Conservation (phyloP, 2,329 filamentous ascomycete species). For the Aspergillus melleus region DNA sequence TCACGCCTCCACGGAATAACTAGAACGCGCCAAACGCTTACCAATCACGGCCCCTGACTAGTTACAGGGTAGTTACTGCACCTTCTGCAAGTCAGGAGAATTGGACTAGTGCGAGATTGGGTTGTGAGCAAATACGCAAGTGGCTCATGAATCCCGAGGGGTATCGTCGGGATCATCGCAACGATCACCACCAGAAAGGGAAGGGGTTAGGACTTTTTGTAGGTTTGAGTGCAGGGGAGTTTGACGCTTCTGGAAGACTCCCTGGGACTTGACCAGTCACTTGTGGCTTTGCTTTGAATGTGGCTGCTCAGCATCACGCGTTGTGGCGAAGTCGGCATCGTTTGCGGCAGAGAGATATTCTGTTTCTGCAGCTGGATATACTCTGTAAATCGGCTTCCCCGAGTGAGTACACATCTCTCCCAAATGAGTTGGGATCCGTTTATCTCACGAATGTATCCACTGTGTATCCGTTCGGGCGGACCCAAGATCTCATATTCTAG, state of each 20-base stretch:
- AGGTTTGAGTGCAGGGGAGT: background rate
- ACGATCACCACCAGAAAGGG: background rate
- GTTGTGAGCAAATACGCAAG: background rate
- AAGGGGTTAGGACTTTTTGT: background rate
- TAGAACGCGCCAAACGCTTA: background rate
- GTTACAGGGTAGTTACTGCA: background rate
- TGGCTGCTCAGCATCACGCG: background rate
- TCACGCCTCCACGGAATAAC: background rate
- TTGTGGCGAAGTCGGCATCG: background rate
- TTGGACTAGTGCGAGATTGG: background rate
- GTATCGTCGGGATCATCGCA: background rate
- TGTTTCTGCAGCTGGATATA: background rate
- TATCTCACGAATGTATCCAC: background rate
- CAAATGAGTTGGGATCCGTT: background rate
- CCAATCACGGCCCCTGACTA: background rate
- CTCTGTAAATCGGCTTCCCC: background rate
- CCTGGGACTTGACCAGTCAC: slow-evolving; percentile 1
- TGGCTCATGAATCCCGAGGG: background rate
- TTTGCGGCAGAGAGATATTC: background rate
- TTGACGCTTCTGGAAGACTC: slow-evolving; percentile 7
- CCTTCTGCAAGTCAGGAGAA: background rate
- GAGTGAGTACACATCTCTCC: background rate
- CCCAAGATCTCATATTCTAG: background rate
- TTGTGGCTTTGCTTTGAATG: background rate
- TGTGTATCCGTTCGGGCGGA: background rate